Evolutionary conservation across 306 rosid species (phyloP).

Genomic region (Arachis hypogaea): DNA sequence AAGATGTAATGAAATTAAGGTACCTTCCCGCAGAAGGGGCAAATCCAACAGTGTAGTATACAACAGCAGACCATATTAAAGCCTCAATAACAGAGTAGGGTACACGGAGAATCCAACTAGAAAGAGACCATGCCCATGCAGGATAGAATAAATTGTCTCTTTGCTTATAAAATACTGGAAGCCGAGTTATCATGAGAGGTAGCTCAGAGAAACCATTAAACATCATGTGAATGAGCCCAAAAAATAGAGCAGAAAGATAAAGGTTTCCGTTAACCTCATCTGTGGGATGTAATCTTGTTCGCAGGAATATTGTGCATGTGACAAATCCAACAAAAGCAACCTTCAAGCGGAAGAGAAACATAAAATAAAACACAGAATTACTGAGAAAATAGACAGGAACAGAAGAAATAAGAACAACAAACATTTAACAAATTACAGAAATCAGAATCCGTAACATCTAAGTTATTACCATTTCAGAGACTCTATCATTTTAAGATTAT

Average conservation of each 20-base stretch:
- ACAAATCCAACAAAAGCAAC: slow-evolving; percentile 86
- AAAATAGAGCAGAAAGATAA: slow-evolving; percentile 81
- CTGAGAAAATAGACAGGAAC: neutral
- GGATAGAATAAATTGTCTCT: slow-evolving; percentile 86
- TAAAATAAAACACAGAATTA: neutral
- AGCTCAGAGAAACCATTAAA: slow-evolving; percentile 88
- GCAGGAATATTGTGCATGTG: slow-evolving; percentile 71
- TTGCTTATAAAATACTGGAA: slow-evolving; percentile 88
- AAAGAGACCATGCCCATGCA: slow-evolving; percentile 82
- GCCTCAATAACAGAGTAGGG: slow-evolving; percentile 84
- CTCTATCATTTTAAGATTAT: neutral
- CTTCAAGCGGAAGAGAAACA: slow-evolving; percentile 44
- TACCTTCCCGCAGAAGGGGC: slow-evolving; percentile 84
- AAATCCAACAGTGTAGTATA: slow-evolving; percentile 83
- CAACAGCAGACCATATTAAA: slow-evolving; percentile 76
- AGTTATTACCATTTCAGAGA: neutral
- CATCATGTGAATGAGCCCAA: slow-evolving; percentile 89
- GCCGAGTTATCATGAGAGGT: slow-evolving; percentile 78
- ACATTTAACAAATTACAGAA: neutral
- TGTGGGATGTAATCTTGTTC: slow-evolving; percentile 64
- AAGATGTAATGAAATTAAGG: neutral
- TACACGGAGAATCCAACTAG: slow-evolving; percentile 78
- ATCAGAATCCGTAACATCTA: neutral
- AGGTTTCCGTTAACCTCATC: slow-evolving; percentile 67
- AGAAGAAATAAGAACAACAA: neutral